Conservation (phyloP, 352 stramenopile genomes). For the Pythium vanterpoolii region DNA sequence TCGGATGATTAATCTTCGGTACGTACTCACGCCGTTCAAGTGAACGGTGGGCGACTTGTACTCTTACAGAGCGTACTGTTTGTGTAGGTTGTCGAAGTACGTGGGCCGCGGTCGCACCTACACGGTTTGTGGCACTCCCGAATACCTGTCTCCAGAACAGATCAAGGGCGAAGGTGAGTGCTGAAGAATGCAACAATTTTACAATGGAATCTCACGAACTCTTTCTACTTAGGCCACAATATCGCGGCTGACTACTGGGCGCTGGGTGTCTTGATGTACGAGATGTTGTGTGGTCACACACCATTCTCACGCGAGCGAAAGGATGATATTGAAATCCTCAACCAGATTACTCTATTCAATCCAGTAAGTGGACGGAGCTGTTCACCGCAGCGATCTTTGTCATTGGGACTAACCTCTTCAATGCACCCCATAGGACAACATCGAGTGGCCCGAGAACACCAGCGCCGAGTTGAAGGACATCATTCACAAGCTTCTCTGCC, state of each 20-base stretch:
- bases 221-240: slow-evolving; percentile 54
- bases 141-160: slow-evolving; percentile 84
- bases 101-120: slow-evolving; percentile 80
- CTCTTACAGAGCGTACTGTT: background rate
- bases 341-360: slow-evolving; percentile 78
- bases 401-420: background rate
- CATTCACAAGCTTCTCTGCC: slow-evolving; percentile 55
- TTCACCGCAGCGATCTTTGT: background rate
- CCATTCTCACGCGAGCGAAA: slow-evolving; percentile 85
- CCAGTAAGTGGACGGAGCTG: slow-evolving; percentile 32
- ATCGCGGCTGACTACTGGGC: slow-evolving; percentile 92
- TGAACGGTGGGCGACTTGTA: background rate
- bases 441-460: slow-evolving; percentile 66
- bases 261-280: slow-evolving; percentile 93
- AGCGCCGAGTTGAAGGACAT: slow-evolving; percentile 76
- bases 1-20: slow-evolving; percentile 82
- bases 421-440: slow-evolving; percentile 32
- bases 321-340: slow-evolving; percentile 87
- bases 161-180: slow-evolving; percentile 79
- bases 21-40: background rate
- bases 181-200: no score
- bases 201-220: background rate
- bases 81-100: slow-evolving; percentile 75
- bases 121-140: slow-evolving; percentile 82
- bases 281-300: slow-evolving; percentile 87